Evolutionary conservation across 2,329 filamentous ascomycete species (phyloP).

Genomic region (Karstenula rhodostoma): DNA sequence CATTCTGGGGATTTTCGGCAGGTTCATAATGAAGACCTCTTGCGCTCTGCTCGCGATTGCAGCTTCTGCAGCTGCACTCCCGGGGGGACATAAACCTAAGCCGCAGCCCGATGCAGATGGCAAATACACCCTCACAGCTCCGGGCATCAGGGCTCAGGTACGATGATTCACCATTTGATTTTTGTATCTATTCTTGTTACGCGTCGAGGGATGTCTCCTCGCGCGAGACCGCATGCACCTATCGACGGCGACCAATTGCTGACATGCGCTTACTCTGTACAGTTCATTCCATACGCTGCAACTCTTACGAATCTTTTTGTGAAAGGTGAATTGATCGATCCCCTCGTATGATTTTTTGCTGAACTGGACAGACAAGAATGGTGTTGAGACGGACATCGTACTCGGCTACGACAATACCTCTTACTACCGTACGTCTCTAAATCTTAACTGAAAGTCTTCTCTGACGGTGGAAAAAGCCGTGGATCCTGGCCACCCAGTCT

Average conservation of each 20-base stretch:
- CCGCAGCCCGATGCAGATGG: slow-evolving; percentile 35
- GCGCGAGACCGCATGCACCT: background rate
- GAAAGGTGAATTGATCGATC: slow-evolving; percentile 28
- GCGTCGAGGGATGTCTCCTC: background rate
- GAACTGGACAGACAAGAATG: slow-evolving; percentile 36
- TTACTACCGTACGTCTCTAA: slow-evolving; percentile 40
- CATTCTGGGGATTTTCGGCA: slow-evolving; percentile 3
- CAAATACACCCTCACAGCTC: slow-evolving; percentile 40
- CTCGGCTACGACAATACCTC: slow-evolving; percentile 46
- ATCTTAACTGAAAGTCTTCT: background rate
- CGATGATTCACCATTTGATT: background rate
- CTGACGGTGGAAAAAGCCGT: slow-evolving; percentile 34
- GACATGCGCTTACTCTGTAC: slow-evolving; percentile 8
- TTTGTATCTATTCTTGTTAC: background rate
- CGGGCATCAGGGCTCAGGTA: slow-evolving; percentile 43
- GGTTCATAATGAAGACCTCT: slow-evolving; percentile 32
- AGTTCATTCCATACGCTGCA: slow-evolving; percentile 46
- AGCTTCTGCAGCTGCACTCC: slow-evolving; percentile 24
- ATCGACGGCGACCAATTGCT: background rate
- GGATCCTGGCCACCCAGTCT: slow-evolving; percentile 45
- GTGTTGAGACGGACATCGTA: slow-evolving; percentile 42
- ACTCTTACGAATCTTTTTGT: slow-evolving; percentile 47
- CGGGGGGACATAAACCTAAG: slow-evolving; percentile 11
- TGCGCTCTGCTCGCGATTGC: slow-evolving; percentile 27
- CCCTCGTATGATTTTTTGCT: slow-evolving; percentile 11